Evolutionary conservation across 768 basidiomycete species (phyloP), one percentile per base, ranked within the genome.

Genomic region (Favolaschia claudopus): DNA sequence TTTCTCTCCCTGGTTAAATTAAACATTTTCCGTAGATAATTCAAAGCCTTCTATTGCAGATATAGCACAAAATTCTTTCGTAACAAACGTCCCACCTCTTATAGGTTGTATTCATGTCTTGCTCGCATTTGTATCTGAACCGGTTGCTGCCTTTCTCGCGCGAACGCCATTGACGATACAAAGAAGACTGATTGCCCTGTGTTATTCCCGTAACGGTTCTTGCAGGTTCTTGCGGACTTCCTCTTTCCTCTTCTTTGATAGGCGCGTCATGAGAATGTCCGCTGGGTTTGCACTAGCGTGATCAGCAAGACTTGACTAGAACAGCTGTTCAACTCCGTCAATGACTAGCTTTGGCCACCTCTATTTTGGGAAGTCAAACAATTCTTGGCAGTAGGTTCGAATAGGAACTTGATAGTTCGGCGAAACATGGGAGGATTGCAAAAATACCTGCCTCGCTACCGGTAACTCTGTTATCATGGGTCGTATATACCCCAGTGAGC

Each of bases 1-100:
- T 42, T 71, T 39, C 52, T 71, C 27, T 62, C 69, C 17, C 40
- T 70, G 25, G 57, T 71, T 40, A 73, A 73, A 55, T 68, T 56
- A 38, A 62, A 58, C 25, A 32, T 44, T 53, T 53, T 34, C 12
- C 61, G 61, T 48, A 57, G 61, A 58, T 63, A 51, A 62, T 28
- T n/a, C 7, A 32, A 10, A 25, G 25, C 22, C 5, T 12, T 14
- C n/a, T 3, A 25, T 32, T 42, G 12, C 31, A 28, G 28, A 8
- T 33, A 36, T 52, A 58, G n/a, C 19, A 43, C 27, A 36, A 14
- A 34, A 19, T 32, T 22, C 3, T 32, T 44, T 52, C 37, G 40
- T 32, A 49, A n/a, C 34, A n/a, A n/a, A n/a, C n/a, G n/a, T n/a
- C n/a, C n/a, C 33, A 19, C 19, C 22, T 13, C 44, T 44, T 31